These are phyloP conservation scores for Fusarium tjaetaba DNA, from an alignment of 2,329 filamentous ascomycete genomes.

Conservation along the genomic window DNA sequence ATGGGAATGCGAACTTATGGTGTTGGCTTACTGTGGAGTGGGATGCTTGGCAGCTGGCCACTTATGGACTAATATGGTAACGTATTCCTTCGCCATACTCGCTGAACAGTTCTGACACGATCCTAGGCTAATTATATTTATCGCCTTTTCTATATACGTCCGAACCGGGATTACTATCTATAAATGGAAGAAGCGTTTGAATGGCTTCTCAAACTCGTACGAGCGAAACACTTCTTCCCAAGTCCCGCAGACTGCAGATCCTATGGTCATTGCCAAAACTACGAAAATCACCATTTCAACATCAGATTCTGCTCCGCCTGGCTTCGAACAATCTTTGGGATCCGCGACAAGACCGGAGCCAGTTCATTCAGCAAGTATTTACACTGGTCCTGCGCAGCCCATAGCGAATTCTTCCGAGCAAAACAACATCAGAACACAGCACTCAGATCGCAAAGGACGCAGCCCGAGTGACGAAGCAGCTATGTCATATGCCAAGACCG, in stretches of 20 bases:
- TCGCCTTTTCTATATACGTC: background rate
- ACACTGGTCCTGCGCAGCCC: background rate
- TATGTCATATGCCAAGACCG: constrained; percentile 3
- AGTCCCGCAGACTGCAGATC: background rate
- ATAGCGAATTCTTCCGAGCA: background rate
- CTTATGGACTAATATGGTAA: constrained; percentile 19
- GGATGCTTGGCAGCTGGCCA: constrained; percentile 22
- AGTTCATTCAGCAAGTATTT: background rate
- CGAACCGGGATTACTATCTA: background rate
- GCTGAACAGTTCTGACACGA: background rate
- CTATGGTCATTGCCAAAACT: background rate
- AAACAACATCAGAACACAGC: background rate
- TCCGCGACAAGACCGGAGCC: background rate
- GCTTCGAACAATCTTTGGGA: background rate
- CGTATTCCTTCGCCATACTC: background rate
- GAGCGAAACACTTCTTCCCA: background rate
- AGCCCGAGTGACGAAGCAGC: constrained; percentile 6
- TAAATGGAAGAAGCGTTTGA: constrained; percentile 1
- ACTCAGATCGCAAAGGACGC: background rate
- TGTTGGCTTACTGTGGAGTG: constrained; percentile 14
- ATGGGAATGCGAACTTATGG: constrained; percentile 11
- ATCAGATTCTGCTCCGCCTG: background rate
- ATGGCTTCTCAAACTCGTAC: constrained; percentile 5
- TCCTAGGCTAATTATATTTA: background rate
- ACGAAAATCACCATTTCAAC: constrained; percentile 6